A percentile compares a stretch with the other conserved stretches of the same genome.
These are phyloP conservation scores for Sugiyamaella pinicola DNA, from an alignment of 1,139 yeast species.

Conservation along the genomic window DNA sequence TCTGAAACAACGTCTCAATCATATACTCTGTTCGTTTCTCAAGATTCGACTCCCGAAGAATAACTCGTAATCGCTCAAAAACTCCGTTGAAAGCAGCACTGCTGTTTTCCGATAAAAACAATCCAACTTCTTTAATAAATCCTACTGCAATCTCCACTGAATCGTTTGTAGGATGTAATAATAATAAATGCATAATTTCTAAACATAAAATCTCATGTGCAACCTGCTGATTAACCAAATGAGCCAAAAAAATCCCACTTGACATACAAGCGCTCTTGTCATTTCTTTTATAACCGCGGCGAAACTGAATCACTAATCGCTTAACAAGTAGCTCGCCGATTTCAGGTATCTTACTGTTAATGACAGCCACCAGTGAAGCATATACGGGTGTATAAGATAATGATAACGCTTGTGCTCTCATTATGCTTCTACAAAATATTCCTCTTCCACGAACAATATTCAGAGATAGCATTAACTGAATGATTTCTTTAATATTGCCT, in stretches of 20 bases:
- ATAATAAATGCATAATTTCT: slow-evolving; percentile 62
- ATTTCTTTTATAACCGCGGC: slow-evolving; percentile 54
- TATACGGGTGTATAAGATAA: slow-evolving; percentile 51
- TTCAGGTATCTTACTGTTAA: slow-evolving; percentile 70
- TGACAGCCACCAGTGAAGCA: slow-evolving; percentile 59
- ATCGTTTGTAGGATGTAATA: slow-evolving; percentile 56
- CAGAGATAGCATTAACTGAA: slow-evolving; percentile 52
- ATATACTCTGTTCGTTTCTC: slow-evolving; percentile 50
- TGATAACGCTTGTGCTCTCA: slow-evolving; percentile 56
- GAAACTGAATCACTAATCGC: slow-evolving; percentile 62
- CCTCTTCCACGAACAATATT: slow-evolving; percentile 67
- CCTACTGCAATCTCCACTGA: slow-evolving; percentile 53
- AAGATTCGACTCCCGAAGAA: slow-evolving; percentile 59
- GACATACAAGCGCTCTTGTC: slow-evolving; percentile 50
- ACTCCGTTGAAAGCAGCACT: slow-evolving; percentile 53
- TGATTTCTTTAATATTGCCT: slow-evolving; percentile 53
- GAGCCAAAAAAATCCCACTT: slow-evolving; percentile 57
- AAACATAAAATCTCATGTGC: slow-evolving; percentile 63
- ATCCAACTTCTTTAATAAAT: slow-evolving; percentile 51
- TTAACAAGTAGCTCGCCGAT: slow-evolving; percentile 61
- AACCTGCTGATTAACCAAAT: slow-evolving; percentile 66
- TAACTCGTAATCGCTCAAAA: slow-evolving; percentile 60
- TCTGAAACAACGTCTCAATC: slow-evolving; percentile 57
- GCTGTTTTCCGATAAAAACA: slow-evolving; percentile 47
- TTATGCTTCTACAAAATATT: slow-evolving; percentile 55